Conservation (phyloP, 257 asterid species). For the Echites panduratus region DNA sequence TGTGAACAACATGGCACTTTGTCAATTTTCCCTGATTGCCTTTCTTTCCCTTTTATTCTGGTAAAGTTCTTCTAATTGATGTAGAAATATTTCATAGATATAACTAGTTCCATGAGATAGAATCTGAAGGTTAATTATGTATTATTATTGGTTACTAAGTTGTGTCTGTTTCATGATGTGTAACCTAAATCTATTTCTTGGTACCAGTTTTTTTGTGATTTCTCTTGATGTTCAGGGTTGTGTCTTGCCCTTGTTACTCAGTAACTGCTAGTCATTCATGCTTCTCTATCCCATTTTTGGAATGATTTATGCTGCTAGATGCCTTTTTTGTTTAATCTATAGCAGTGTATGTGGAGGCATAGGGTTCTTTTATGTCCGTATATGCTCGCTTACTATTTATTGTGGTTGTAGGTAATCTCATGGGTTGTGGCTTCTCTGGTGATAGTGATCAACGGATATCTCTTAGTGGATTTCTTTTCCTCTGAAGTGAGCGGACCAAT, state of each 20-base stretch:
- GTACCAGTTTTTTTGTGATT: background rate
- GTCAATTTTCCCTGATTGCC: background rate
- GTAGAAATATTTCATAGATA: background rate
- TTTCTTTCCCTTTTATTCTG: background rate
- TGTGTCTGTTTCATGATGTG: no score
- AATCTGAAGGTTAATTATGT: no score
- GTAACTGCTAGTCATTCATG: background rate
- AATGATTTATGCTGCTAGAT: background rate
- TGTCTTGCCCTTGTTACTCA: background rate
- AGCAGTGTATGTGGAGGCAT: background rate
- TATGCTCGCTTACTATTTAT: background rate
- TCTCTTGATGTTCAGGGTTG: background rate
- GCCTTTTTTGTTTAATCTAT: background rate
- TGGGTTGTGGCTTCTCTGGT: conserved; percentile 33
- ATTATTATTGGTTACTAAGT: no score
- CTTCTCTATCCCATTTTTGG: background rate
- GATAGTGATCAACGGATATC: conserved; percentile 35
- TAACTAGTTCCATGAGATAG: background rate
- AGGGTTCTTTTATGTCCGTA: background rate
- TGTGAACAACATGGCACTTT: background rate
- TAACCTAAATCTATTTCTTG: no score
- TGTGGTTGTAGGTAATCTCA: conserved; percentile 24
- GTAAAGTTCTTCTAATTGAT: background rate
- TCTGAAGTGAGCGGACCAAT: conserved; percentile 26
- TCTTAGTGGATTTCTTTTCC: conserved; percentile 26